phyloP scores from a whole-genome alignment of 2,329 filamentous ascomycete species.

The Aspergillus fijiensis region DNA sequence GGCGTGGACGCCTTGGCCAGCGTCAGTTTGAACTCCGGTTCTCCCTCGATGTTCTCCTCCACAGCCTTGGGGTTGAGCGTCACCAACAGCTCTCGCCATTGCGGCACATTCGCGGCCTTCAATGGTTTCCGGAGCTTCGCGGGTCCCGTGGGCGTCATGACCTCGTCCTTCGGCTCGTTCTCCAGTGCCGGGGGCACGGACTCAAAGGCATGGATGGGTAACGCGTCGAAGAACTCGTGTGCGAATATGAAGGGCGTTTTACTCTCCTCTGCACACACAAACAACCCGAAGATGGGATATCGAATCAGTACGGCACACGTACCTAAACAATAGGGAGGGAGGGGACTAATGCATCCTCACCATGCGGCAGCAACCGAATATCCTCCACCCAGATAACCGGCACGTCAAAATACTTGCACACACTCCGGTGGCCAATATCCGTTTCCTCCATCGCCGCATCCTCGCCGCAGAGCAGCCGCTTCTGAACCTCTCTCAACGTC shows the following conservation, averaged over 20 bases:
- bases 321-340: neutral
- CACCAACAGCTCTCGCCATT: slow-evolving; percentile 84
- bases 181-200: slow-evolving; percentile 58
- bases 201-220: slow-evolving; percentile 94
- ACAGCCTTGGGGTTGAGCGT: slow-evolving; percentile 63
- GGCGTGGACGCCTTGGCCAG: slow-evolving; percentile 73
- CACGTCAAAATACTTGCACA: slow-evolving; percentile 70
- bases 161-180: slow-evolving; percentile 49
- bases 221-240: slow-evolving; percentile 97
- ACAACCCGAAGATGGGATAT: neutral
- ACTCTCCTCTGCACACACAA: slow-evolving; percentile 51
- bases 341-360: slow-evolving; percentile 42
- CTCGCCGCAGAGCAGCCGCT: slow-evolving; percentile 72
- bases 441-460: slow-evolving; percentile 67
- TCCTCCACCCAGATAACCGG: slow-evolving; percentile 91
- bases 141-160: slow-evolving; percentile 50
- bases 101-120: slow-evolving; percentile 47
- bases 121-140: slow-evolving; percentile 45
- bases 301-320: neutral
- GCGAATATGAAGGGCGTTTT: slow-evolving; percentile 91
- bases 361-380: slow-evolving; percentile 74
- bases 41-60: slow-evolving; percentile 47
- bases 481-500: slow-evolving; percentile 73
- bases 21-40: slow-evolving; percentile 84
- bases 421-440: slow-evolving; percentile 70